A percentile compares a stretch with the other conserved stretches of the same genome.
phyloP scores from a whole-genome alignment of 441 rosid species.

The Sinapis alba region DNA sequence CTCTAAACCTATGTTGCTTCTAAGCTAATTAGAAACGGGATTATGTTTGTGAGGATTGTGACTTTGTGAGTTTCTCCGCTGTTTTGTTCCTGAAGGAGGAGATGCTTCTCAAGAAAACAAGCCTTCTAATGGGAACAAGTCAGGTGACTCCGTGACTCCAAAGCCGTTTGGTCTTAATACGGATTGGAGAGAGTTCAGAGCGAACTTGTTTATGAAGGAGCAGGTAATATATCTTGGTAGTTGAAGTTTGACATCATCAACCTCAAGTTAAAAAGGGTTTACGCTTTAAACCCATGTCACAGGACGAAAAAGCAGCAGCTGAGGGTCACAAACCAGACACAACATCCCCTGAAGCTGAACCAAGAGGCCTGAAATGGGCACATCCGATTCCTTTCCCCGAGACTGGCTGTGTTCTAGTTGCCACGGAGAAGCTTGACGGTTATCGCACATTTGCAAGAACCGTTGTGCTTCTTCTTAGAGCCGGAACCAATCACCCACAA shows the following conservation, averaged over 20 bases:
- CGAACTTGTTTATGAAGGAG: conserved; percentile 66
- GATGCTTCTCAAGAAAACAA: conserved; percentile 61
- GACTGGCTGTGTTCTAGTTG: conserved; percentile 94
- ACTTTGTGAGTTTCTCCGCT: too few relatives aligned
- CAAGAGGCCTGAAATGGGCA: conserved; percentile 77
- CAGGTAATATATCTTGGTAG: conserved; percentile 51
- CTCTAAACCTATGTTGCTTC: too few relatives aligned
- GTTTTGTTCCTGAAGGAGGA: conserved; percentile 55
- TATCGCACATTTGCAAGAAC: conserved; percentile 77
- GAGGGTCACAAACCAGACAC: conserved; percentile 52
- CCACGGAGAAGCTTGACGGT: conserved; percentile 92
- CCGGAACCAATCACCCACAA: conserved; percentile 82
- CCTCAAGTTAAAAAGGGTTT: not conserved
- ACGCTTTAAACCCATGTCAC: conserved; percentile 25
- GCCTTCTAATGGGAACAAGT: conserved; percentile 54
- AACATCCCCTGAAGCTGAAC: conserved; percentile 50
- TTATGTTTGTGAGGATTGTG: too few relatives aligned
- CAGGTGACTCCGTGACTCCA: conserved; percentile 53
- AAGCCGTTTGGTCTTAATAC: conserved; percentile 50
- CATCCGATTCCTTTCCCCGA: conserved; percentile 91
- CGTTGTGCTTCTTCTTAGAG: conserved; percentile 84
- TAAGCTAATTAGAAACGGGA: too few relatives aligned
- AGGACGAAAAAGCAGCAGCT: conserved; percentile 63
- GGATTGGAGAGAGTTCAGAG: conserved; percentile 97
- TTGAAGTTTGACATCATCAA: not conserved